Conservation (phyloP, 208 protist species). For the Giardia muris region DNA sequence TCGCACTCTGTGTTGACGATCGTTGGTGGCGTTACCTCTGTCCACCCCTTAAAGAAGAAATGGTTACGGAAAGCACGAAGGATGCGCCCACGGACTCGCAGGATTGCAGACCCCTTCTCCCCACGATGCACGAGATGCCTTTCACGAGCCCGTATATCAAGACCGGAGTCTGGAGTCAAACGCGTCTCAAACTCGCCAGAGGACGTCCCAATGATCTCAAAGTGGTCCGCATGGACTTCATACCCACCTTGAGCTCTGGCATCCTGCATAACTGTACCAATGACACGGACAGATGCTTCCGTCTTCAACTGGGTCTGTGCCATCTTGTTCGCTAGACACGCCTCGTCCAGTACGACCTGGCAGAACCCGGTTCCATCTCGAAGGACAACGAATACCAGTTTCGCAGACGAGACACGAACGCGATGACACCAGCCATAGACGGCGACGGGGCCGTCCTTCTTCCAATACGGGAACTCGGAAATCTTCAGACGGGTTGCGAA, state of each 20-base stretch:
- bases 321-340: background rate
- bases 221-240: slow-evolving; percentile 57
- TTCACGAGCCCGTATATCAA: slow-evolving; percentile 71
- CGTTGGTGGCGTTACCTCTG: slow-evolving; percentile 83
- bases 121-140: slow-evolving; percentile 77
- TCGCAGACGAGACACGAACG: slow-evolving; percentile 67
- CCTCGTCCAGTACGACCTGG: slow-evolving; percentile 68
- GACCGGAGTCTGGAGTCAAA: slow-evolving; percentile 52
- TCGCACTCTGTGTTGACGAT: slow-evolving; percentile 89
- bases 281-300: slow-evolving; percentile 63
- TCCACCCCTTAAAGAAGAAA: slow-evolving; percentile 64
- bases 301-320: slow-evolving; percentile 53
- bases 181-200: slow-evolving; percentile 49
- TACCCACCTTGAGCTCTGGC: slow-evolving; percentile 47
- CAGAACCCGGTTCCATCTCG: slow-evolving; percentile 78
- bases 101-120: slow-evolving; percentile 59
- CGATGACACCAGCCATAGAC: slow-evolving; percentile 78
- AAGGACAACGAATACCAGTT: slow-evolving; percentile 77
- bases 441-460: slow-evolving; percentile 53
- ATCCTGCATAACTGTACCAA: slow-evolving; percentile 60
- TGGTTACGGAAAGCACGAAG: slow-evolving; percentile 73
- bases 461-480: background rate
- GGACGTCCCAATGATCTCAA: slow-evolving; percentile 51
- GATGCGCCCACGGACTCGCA: slow-evolving; percentile 67
- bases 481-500: background rate